Evolutionary conservation across 1,139 yeast genomes (phyloP), one percentile per base, ranked within the genome.

Genomic region (Geotrichum aggregatum): DNA sequence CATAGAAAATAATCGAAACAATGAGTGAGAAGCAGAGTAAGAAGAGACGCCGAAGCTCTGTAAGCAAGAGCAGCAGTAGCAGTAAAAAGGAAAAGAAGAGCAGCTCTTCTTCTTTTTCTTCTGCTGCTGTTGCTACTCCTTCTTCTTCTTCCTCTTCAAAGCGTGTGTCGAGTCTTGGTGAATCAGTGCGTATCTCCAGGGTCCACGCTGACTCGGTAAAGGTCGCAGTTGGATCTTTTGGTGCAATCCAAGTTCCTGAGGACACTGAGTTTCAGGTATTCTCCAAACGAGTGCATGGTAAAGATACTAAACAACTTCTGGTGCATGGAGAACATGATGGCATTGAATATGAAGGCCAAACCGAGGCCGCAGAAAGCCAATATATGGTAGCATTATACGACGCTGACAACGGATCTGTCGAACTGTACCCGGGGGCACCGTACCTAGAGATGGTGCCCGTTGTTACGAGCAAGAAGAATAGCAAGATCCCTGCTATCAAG

Each of bases 311-410:
- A 7, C 71, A 73, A 43, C 71, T 68, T 52, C 68, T 84, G 31
- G 63, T 87, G 48, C 96, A 87, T 65, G 98, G 96, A 39, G 95
- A 89, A 67, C 81, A 78, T 58, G 81, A 77, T 1, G 76, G 78
- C 31, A 73, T 91, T 55, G 91, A 83, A 59, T 91, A 87, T 66
- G 81, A 82, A 55, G 96, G 95, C 5, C 66, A 69, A 22, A 75
- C 66, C 5, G 69, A 66, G 11, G 72, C 72, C n/a, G 78, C 76
- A 24, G 72, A 67, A 52, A 52, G 52, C 30, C 53, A 47, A 36
- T 54, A 44, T 35, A 34, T 50, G 21, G 56, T 54, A 47, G 96
- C 89, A 2, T 74, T 86, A 3, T 86, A 80, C 61, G 89, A 87
- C 63, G 82, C 87, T 1, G 69, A 71, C 18, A 73, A 73, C 50